Evolutionary conservation across 192 early-diverging fungal species (phyloP), one percentile per base, ranked within the genome.

Genomic region (Coemansia sp.): DNA sequence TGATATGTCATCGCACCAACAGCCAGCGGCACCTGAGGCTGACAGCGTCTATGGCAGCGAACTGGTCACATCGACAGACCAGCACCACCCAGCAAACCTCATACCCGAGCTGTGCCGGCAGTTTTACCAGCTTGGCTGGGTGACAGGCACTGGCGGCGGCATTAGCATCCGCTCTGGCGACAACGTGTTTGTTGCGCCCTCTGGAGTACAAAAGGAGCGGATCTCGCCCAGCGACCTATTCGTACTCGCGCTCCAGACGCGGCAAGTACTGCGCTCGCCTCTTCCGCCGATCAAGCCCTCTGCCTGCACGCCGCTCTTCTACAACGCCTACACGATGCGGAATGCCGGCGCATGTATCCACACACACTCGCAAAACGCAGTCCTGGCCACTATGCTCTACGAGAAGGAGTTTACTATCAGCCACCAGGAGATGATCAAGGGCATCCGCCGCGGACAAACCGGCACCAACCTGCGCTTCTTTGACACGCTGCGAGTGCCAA

Each of bases 361-460:
- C 77, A 97, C 96, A 5, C 97, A 98, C 83, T 97, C 96, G 36
- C 95, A 97, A 76, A 86, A 94, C 74, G 97, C 97, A 2, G 95
- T 98, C 22, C 91, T 98, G 90, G 95, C 83, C 5, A 97, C 97
- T 0, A 76, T 98, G 74, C 76, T 98, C 44, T 95, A 86, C 67
- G 90, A 90, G 11, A 82, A 89, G 8, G 88, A 86, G 54, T 98
- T 98, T 83, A 76, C 77, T 13, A 96, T 98, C 65, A 93, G 94
- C 10, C 94, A 97, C 78, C 96, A 97, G 75, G 97, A 98, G 75
- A 98, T 98, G 97, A 98, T 98, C 85, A 98, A 98, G 85, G 97
- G 97, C 7, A 98, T 98, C 60, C 85, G 92, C 29, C 86, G 88
- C 22, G 97, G 95, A 4, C 79, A 72, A 40, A 82, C 88, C 2